These are phyloP conservation scores for Pythium biforme DNA, from an alignment of 352 stramenopile species.

Conservation along the genomic window DNA sequence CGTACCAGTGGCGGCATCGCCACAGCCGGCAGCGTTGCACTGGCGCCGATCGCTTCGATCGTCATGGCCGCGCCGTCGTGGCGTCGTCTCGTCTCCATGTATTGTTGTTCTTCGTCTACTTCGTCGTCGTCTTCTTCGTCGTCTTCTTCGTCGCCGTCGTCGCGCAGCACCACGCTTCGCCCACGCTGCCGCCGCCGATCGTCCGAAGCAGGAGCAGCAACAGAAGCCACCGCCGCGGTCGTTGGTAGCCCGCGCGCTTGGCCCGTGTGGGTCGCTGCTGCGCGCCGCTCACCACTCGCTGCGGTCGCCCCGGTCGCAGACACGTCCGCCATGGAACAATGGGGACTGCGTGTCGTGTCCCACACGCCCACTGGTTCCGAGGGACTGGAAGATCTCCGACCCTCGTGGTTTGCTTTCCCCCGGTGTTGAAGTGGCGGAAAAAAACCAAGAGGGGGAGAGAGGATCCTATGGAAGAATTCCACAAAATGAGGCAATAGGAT, in stretches of 20 bases:
- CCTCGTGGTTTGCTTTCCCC: background rate
- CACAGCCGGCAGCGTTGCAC: background rate
- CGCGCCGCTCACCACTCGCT: slow-evolving; percentile 26
- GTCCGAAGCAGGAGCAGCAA: background rate
- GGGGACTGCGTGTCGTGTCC: slow-evolving; percentile 1
- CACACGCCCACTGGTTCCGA: background rate
- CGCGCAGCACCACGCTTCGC: slow-evolving; percentile 9
- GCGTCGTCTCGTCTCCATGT: background rate
- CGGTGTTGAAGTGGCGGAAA: slow-evolving; percentile 30
- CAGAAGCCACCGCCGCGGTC: background rate
- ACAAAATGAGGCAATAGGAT: slow-evolving; percentile 8
- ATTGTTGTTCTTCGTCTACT: background rate
- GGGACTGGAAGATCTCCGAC: background rate
- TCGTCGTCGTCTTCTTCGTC: slow-evolving; percentile 16
- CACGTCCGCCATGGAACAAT: slow-evolving; percentile 16
- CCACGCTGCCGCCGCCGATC: slow-evolving; percentile 5
- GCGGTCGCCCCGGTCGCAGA: slow-evolving; percentile 1
- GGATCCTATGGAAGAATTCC: slow-evolving; percentile 18
- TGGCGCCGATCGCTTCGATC: background rate
- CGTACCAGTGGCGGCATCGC: background rate
- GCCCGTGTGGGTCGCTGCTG: background rate
- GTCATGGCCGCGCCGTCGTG: slow-evolving; percentile 1
- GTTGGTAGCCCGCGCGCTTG: background rate
- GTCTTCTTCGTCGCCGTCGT: slow-evolving; percentile 24
- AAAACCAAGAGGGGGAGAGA: slow-evolving; percentile 7